Evolutionary conservation across 1,284 basidiomycete species (phyloP).

Genomic region (Veloboletus limbatus): DNA sequence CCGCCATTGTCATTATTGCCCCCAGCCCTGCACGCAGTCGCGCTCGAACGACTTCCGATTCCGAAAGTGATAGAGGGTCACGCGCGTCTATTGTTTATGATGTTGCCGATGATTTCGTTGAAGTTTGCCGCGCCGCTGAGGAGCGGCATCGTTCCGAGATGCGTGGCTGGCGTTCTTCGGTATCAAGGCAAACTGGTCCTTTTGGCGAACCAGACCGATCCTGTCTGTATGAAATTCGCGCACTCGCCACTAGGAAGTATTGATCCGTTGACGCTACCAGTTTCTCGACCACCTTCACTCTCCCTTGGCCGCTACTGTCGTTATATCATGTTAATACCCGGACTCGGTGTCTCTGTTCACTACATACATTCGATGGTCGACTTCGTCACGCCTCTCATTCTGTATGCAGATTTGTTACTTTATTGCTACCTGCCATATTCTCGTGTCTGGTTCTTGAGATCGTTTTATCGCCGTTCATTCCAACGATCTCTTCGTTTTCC

Average conservation of each 20-base stretch:
- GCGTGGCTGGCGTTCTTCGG: constrained; percentile 70
- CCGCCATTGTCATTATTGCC: constrained; percentile 39
- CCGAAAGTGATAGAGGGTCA: constrained; percentile 72
- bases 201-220: constrained; percentile 53
- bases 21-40: constrained; percentile 65
- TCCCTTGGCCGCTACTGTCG: constrained; percentile 1
- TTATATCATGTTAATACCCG: constrained; percentile 20
- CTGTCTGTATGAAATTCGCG: constrained; percentile 74
- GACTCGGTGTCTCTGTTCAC: constrained; percentile 21
- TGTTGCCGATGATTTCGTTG: constrained; percentile 69
- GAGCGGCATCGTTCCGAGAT: constrained; percentile 79
- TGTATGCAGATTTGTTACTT: constrained; percentile 31
- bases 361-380: constrained; percentile 23
- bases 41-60: constrained; percentile 64
- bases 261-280: constrained; percentile 37
- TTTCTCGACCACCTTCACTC: constrained; percentile 3
- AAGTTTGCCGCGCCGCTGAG: constrained; percentile 72
- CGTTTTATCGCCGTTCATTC: constrained; percentile 25
- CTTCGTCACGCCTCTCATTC: constrained; percentile 26
- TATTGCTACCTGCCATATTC: constrained; percentile 23
- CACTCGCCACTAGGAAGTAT: constrained; percentile 76
- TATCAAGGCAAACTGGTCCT: constrained; percentile 40
- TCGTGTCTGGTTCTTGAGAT: constrained; percentile 21
- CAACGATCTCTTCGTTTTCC: constrained; percentile 11
- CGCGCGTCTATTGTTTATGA: constrained; percentile 72